Base-by-base conservation (phyloP, 139 green algal genomes). In the Picochlorum costavermella region DNA sequence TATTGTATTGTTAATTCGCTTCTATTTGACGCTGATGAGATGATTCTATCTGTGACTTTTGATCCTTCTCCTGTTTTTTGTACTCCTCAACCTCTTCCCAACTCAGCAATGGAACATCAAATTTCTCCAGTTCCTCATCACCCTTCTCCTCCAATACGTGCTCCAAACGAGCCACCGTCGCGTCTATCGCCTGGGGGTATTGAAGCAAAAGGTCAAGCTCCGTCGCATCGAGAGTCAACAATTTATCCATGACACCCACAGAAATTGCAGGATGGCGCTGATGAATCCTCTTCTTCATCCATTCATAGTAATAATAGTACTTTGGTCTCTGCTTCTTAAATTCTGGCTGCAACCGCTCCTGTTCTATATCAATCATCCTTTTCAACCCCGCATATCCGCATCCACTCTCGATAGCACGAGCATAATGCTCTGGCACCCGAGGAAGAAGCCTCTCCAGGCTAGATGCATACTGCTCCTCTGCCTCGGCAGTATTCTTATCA, bases 291-390 rank as follows among this genome's bases (percentile, higher is more conserved):
- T 77, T 67, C 46, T 60, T 68, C 84, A 90, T 91, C 84, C 81
- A 91, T 58, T 83, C 65, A 33, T 81, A 83, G 67, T 90, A 92
- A 69, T 91, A 84, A 69, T 82, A 82, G 60, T 88, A 90, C 63
- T 85, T 85, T 43, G 77, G 79, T 2, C 75, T 70, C 17, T 67
- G 46, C 9, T 74, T 72, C 49, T 78, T 59, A 56, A 80, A 85
- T 71, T 83, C 75, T 5, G 83, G 83, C 28, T 73, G 57, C 0
- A 28, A 30, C 10, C 58, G 36, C 59, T 82, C 76, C 0, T 28
- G 25, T 60, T 73, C 75, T 0, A n/a, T 63, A 4, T 68, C 72
- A 25, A 85, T 50, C 14, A 46, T 36, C 40, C 29, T 44, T 53
- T 76, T 57, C 31, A 83, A 37, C 1, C 62, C 72, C 13, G 17